A percentile compares a stretch with the other conserved stretches of the same genome.
Evolutionary conservation across 176 grass and related monocot genomes (phyloP).

Genomic region (Stipa capillata): DNA sequence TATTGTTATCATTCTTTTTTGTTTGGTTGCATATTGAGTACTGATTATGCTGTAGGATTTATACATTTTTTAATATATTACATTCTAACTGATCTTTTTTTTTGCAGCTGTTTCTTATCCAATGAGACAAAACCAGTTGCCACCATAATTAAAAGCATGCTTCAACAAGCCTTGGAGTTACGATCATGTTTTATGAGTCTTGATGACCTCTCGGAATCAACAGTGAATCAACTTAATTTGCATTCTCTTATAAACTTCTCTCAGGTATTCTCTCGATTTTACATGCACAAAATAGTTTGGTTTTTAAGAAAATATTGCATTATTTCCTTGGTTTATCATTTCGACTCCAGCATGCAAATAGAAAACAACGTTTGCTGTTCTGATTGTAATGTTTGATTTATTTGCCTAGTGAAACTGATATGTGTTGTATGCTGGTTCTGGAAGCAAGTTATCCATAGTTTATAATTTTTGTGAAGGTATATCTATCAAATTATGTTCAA

Average conservation of each 20-base stretch:
- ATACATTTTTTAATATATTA: not conserved
- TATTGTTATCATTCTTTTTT: not conserved
- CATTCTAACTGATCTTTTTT: not conserved
- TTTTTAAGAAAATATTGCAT: conserved; percentile 1
- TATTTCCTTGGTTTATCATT: not conserved
- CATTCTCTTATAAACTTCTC: conserved; percentile 60
- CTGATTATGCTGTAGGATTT: conserved; percentile 1
- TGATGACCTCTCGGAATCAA: conserved; percentile 15
- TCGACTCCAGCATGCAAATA: not conserved
- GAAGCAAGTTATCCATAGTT: not conserved
- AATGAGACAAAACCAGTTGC: conserved; percentile 68
- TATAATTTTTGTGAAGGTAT: no score
- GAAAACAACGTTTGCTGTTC: not conserved
- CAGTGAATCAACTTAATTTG: conserved; percentile 36
- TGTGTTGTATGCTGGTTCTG: not conserved
- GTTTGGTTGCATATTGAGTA: not conserved
- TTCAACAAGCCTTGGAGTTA: conserved; percentile 73
- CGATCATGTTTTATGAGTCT: conserved; percentile 47
- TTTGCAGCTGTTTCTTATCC: conserved; percentile 88
- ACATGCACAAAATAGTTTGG: not conserved
- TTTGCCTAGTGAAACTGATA: not conserved
- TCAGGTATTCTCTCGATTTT: conserved; percentile 53
- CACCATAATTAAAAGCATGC: conserved; percentile 74
- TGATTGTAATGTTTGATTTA: not conserved
- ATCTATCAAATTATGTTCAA: no score